Evolutionary conservation across 306 rosid genomes (phyloP).

Genomic region (Benincasa hispida): DNA sequence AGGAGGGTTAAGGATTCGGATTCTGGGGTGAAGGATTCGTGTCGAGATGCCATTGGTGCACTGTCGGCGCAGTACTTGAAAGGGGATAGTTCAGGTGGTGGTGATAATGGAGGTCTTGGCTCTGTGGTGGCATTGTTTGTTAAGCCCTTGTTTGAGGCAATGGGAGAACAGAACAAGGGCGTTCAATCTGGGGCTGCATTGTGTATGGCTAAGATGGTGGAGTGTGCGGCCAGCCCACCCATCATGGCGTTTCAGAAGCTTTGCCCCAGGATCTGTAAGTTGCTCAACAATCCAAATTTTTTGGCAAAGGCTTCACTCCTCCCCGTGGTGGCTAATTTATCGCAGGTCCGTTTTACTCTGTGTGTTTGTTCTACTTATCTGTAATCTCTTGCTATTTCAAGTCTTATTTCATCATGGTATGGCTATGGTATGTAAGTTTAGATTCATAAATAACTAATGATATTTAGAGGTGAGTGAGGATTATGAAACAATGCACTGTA

Average conservation of each 20-base stretch:
- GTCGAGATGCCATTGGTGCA: constrained; percentile 65
- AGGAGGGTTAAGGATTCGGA: constrained; percentile 77
- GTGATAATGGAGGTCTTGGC: constrained; percentile 30
- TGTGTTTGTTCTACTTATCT: not conserved
- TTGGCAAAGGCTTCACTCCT: constrained; percentile 67
- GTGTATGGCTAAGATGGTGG: constrained; percentile 86
- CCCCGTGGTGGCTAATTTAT: constrained; percentile 67
- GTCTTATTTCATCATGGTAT: not conserved
- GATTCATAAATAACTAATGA: not conserved
- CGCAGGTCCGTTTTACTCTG: constrained; percentile 45
- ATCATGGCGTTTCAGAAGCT: constrained; percentile 66
- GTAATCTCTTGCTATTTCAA: not conserved
- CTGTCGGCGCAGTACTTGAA: constrained; percentile 48
- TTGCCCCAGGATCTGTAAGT: constrained; percentile 85
- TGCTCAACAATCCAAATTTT: constrained; percentile 70
- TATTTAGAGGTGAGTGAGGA: not conserved
- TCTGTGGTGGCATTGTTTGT: constrained; percentile 69
- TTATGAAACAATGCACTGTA: not conserved
- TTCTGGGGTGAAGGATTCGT: constrained; percentile 60
- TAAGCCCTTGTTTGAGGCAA: constrained; percentile 85
- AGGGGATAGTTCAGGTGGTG: constrained; percentile 12
- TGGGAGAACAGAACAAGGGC: constrained; percentile 81
- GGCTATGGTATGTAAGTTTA: not conserved
- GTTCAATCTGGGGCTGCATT: constrained; percentile 84
- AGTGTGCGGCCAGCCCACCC: constrained; percentile 41